Percentiles rank a stretch among this genome's conserved stretches.
These are phyloP conservation scores for Salix brachista DNA, from an alignment of 345 rosid genomes.

Conservation along the genomic window DNA sequence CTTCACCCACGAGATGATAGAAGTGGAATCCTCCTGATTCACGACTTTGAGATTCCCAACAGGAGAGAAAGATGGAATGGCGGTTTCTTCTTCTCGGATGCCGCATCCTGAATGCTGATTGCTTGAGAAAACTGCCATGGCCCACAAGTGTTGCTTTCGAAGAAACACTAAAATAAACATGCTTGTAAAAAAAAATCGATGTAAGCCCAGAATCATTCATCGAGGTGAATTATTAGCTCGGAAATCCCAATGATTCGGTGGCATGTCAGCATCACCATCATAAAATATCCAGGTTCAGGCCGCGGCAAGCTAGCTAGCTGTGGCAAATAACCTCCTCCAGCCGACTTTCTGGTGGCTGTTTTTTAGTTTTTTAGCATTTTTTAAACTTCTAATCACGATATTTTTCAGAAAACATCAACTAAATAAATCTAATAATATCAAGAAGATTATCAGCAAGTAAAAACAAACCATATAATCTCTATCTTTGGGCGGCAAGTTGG, in stretches of 20 bases:
- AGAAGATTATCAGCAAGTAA: background rate
- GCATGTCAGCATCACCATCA: background rate
- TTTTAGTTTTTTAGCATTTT: background rate
- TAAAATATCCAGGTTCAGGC: background rate
- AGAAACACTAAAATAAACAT: background rate
- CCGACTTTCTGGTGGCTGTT: background rate
- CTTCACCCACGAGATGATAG: background rate
- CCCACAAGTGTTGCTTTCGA: constrained; percentile 2
- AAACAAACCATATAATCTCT: background rate
- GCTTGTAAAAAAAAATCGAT: background rate
- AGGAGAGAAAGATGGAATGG: background rate
- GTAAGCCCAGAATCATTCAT: background rate
- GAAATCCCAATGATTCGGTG: background rate
- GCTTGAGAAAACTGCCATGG: background rate
- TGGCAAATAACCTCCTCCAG: background rate
- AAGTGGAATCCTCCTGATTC: background rate
- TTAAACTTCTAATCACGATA: too few relatives aligned
- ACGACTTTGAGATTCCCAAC: background rate
- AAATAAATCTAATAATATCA: too few relatives aligned
- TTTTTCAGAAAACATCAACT: accelerated
- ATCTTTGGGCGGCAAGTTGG: too few relatives aligned
- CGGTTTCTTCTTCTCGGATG: background rate
- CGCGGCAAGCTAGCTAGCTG: background rate
- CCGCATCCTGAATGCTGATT: background rate
- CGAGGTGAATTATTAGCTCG: background rate